These are phyloP conservation scores for Diplodia mutila DNA, from an alignment of 2,329 filamentous ascomycete genomes.

Conservation along the genomic window DNA sequence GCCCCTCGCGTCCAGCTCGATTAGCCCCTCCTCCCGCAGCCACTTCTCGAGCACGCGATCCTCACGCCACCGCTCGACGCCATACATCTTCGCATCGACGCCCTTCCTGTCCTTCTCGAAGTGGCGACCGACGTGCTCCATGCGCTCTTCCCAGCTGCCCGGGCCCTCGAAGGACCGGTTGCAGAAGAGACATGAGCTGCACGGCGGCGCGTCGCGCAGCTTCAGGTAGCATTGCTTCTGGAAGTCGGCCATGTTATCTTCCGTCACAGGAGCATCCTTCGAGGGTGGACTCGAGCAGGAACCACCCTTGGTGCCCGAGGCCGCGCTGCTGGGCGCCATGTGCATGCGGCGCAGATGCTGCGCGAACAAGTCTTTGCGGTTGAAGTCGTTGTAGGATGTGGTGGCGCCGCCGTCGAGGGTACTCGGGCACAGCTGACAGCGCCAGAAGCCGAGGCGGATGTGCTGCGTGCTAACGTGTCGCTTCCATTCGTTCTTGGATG, in stretches of 20 bases:
- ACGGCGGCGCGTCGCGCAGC: slow-evolving; percentile 65
- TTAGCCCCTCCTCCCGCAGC: slow-evolving; percentile 44
- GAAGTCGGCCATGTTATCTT: slow-evolving; percentile 60
- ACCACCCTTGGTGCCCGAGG: slow-evolving; percentile 42
- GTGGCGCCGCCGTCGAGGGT: slow-evolving; percentile 36
- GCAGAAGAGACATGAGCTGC: slow-evolving; percentile 70
- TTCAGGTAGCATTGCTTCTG: slow-evolving; percentile 62
- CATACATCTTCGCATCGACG: slow-evolving; percentile 26
- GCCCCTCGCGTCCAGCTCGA: slow-evolving; percentile 35
- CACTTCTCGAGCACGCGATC: slow-evolving; percentile 43
- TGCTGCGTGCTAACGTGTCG: slow-evolving; percentile 83
- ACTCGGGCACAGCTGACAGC: slow-evolving; percentile 68
- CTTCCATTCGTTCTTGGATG: slow-evolving; percentile 94
- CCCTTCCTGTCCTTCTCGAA: slow-evolving; percentile 61
- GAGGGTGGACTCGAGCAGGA: slow-evolving; percentile 22
- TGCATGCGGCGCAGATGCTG: slow-evolving; percentile 91
- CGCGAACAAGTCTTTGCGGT: slow-evolving; percentile 88
- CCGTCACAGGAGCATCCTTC: slow-evolving; percentile 38
- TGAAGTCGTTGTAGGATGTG: slow-evolving; percentile 67
- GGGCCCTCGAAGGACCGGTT: slow-evolving; percentile 63
- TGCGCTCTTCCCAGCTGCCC: slow-evolving; percentile 75
- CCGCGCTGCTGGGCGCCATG: slow-evolving; percentile 49
- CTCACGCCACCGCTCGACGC: slow-evolving; percentile 33
- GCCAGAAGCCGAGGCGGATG: slow-evolving; percentile 72
- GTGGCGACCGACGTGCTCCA: slow-evolving; percentile 87